Percentiles rank a stretch among this genome's conserved stretches.
Conservation (phyloP, 73 alveolate species). For the Effrenium voratum region DNA sequence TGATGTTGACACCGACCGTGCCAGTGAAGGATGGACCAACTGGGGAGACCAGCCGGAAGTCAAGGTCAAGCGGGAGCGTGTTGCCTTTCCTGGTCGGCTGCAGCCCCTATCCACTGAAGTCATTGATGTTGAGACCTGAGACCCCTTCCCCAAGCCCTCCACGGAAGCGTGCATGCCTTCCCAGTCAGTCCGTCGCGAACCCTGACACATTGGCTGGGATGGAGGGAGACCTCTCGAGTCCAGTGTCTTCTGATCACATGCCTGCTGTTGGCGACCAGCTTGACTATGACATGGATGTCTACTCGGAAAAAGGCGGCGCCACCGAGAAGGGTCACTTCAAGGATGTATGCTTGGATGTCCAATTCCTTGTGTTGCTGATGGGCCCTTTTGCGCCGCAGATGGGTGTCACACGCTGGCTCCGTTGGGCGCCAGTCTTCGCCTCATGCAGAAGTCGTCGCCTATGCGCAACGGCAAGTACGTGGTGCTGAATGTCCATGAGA, state of each 20-base stretch:
- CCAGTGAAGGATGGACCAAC: background rate
- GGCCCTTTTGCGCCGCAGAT: background rate
- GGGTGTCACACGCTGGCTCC: background rate
- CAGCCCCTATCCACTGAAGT: background rate
- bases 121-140: background rate
- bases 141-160: background rate
- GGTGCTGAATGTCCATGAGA: background rate
- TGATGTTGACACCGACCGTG: background rate
- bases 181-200: background rate
- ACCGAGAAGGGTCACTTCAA: background rate
- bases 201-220: background rate
- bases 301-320: background rate
- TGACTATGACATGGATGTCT: background rate
- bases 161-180: background rate
- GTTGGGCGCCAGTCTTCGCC: background rate
- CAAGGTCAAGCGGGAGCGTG: background rate
- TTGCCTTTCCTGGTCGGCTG: background rate
- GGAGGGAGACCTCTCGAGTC: too few species aligned
- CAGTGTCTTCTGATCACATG: background rate
- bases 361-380: background rate
- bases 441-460: too few species aligned
- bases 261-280: background rate
- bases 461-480: background rate
- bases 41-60: too few species aligned
- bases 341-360: slow-evolving; percentile 9